phyloP scores from a whole-genome alignment of 2,329 filamentous ascomycete genomes.

The Lachnellula arida region DNA sequence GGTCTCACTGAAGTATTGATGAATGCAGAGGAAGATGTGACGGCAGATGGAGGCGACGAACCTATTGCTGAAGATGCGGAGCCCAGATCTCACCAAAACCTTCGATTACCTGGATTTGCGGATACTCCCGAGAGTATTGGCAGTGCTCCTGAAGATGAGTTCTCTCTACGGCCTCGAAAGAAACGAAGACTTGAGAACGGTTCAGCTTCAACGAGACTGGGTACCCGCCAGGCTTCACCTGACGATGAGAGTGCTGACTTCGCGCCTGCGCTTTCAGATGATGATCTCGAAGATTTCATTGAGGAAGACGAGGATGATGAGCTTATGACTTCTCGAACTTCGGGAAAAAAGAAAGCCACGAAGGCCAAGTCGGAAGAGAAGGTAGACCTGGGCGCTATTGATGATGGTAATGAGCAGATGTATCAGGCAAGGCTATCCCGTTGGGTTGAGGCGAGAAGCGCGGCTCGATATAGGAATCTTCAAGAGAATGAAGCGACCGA shows the following conservation, averaged over 20 bases:
- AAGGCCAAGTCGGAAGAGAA: constrained; percentile 29
- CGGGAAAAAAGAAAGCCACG: constrained; percentile 32
- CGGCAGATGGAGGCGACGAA: constrained; percentile 34
- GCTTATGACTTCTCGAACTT: constrained; percentile 36
- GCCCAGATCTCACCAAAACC: constrained; percentile 63
- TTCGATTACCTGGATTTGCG: constrained; percentile 69
- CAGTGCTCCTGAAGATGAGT: constrained; percentile 44
- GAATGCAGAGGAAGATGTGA: constrained; percentile 70
- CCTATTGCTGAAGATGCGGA: constrained; percentile 41
- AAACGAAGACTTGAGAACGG: constrained; percentile 42
- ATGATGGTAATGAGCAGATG: constrained; percentile 82
- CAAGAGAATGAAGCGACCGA: constrained; percentile 34
- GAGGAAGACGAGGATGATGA: constrained; percentile 33
- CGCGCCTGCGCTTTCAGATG: constrained; percentile 18
- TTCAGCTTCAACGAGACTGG: constrained; percentile 22
- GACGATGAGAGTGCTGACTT: constrained; percentile 36
- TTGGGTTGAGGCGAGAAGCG: constrained; percentile 65
- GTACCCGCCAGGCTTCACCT: constrained; percentile 21
- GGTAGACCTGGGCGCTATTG: constrained; percentile 45
- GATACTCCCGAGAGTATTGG: constrained; percentile 40
- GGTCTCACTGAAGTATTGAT: constrained; percentile 72
- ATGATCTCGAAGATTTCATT: constrained; percentile 27
- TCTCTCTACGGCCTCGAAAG: constrained; percentile 55
- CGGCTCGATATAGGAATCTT: constrained; percentile 46
- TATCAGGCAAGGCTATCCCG: constrained; percentile 71